Evolutionary conservation across 306 rosid species (phyloP).

Genomic region (Cucumis hystrix): DNA sequence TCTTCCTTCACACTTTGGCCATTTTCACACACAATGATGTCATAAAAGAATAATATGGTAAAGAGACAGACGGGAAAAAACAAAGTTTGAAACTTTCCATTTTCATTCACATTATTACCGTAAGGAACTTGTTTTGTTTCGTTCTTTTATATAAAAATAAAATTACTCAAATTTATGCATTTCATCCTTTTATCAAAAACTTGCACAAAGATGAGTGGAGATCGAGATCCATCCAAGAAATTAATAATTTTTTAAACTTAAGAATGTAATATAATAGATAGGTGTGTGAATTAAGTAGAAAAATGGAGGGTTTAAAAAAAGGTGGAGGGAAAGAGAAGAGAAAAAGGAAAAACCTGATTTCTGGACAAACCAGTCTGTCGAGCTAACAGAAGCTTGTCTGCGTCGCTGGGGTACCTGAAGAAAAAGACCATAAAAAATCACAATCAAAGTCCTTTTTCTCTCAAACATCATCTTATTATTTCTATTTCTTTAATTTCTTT

Average conservation of each 20-base stretch:
- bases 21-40: not conserved
- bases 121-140: not conserved
- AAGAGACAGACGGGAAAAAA: not conserved
- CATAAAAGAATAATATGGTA: not conserved
- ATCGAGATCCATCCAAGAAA: no score
- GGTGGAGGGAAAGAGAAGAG: not conserved
- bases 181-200: no score
- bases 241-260: no score
- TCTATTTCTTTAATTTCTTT: not conserved
- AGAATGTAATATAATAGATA: no score
- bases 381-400: slow-evolving; percentile 15
- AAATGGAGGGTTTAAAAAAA: not conserved
- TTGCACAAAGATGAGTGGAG: no score
- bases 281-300: no score
- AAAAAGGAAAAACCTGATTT: slow-evolving; percentile 7
- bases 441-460: not conserved
- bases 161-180: no score
- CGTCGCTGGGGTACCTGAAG: slow-evolving; percentile 18
- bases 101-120: not conserved
- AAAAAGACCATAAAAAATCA: not conserved
- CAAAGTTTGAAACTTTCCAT: not conserved
- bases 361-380: slow-evolving; percentile 19
- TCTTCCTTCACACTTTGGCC: not conserved
- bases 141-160: not conserved
- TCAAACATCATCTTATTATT: not conserved